These are phyloP conservation scores for Leccinum arenicola DNA, from an alignment of 768 basidiomycete genomes.

Conservation along the genomic window DNA sequence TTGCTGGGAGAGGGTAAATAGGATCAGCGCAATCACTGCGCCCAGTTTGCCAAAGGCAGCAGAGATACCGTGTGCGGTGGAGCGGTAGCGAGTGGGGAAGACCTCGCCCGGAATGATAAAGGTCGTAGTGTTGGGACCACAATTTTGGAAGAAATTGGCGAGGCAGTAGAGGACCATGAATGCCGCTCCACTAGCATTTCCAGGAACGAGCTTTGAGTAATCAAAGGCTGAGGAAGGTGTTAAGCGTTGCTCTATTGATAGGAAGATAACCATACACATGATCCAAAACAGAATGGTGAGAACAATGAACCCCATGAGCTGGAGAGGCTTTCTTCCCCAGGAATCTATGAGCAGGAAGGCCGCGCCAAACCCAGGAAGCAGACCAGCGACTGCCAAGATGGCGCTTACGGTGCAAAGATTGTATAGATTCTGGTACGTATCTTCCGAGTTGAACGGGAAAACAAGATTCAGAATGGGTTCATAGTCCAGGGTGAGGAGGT, in stretches of 20 bases:
- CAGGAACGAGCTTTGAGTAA: slow-evolving; percentile 44
- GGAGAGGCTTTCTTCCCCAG: slow-evolving; percentile 78
- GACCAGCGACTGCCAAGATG: slow-evolving; percentile 66
- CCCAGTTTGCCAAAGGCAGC: slow-evolving; percentile 81
- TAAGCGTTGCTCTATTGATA: neutral
- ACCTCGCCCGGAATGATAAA: slow-evolving; percentile 77
- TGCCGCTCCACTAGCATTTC: slow-evolving; percentile 37
- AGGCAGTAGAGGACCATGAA: slow-evolving; percentile 80
- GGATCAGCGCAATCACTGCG: slow-evolving; percentile 70
- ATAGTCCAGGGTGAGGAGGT: slow-evolving; percentile 80
- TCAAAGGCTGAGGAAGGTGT: slow-evolving; percentile 49
- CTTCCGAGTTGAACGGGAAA: neutral
- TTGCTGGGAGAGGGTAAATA: neutral
- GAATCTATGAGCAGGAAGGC: slow-evolving; percentile 60
- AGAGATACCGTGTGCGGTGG: slow-evolving; percentile 77
- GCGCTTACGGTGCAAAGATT: slow-evolving; percentile 68
- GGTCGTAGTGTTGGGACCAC: slow-evolving; percentile 74
- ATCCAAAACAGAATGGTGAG: slow-evolving; percentile 63
- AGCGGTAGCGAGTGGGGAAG: slow-evolving; percentile 84
- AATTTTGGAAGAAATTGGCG: slow-evolving; percentile 84
- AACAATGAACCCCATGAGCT: slow-evolving; percentile 68
- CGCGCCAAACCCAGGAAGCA: slow-evolving; percentile 69
- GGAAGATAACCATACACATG: slow-evolving; percentile 47
- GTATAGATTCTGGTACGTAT: slow-evolving; percentile 51
- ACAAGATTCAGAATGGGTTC: neutral